Base-by-base conservation (phyloP, 345 rosid genomes). In the Populus euphratica region DNA sequence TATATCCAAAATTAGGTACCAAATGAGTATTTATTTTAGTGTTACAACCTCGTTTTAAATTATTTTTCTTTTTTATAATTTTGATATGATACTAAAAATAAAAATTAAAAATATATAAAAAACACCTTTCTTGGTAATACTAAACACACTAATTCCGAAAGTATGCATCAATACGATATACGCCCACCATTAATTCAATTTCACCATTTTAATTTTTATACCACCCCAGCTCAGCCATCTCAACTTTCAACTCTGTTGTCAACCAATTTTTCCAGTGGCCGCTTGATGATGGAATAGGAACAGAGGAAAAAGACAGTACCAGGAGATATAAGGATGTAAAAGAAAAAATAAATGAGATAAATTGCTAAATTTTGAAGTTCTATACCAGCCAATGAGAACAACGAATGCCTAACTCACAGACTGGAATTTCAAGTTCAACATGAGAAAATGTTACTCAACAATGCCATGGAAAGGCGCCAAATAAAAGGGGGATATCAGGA, bases 301-400 rank as follows among this genome's bases (percentile, higher is more conserved):
- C n/a, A n/a, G n/a, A n/a, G n/a, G n/a, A n/a, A n/a, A 52, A 35
- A 21, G 27, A 6, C 5, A 20, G 31, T 23, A 31, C 8, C 16
- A 1, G 25, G 2, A 43, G 64, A 59, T n/a, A 23, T 17, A 35
- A 17, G 35, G 13, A 70, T 36, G 72, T 33, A 52, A 31, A 36
- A 29, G 20, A 27, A 50, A 72, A 31, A 29, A 11, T 44, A 56
- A 63, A 82, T 61, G 61, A 78, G 64, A 79, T 47, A 79, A 54
- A 74, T 79, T 68, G 59, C 81, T 76, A 36, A 56, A 76, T 76
- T 41, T 49, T 0, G 3, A 73, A 41, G 81, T 73, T 70, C 56
- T 38, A 25, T 38, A 68, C 71, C 77, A 67, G 81, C 75, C 83
- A 61, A 71, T 82, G 83, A 75, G 77, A 31, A 66, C 12, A 80